Conservation (phyloP, 2,329 filamentous ascomycete genomes). For the Colletotrichum acutatum region DNA sequence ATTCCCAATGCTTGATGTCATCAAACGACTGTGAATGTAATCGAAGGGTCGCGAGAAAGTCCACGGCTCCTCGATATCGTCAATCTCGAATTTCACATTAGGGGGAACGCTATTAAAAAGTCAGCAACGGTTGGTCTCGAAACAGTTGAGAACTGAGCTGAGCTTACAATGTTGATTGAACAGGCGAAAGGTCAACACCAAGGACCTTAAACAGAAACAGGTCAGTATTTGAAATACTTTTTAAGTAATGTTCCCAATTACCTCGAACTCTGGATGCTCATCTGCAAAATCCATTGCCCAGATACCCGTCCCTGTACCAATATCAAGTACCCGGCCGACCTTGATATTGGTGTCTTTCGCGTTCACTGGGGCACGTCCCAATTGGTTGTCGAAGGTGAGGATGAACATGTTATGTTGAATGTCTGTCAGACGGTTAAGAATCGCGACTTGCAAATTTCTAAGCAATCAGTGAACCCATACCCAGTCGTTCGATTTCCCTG, state of each 20-base stretch:
- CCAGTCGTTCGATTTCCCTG: conserved; percentile 8
- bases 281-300: conserved; percentile 57
- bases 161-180: no score
- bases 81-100: conserved; percentile 59
- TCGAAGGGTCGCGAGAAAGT: conserved; percentile 50
- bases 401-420: conserved; percentile 48
- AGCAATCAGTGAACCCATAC: neutral
- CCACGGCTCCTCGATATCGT: conserved; percentile 54
- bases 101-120: conserved; percentile 50
- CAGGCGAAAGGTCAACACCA: conserved; percentile 52
- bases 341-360: conserved; percentile 36
- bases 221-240: no score
- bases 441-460: neutral
- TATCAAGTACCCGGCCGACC: conserved; percentile 51
- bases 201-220: conserved; percentile 39
- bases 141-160: no score
- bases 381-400: conserved; percentile 43
- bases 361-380: conserved; percentile 35
- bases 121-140: no score
- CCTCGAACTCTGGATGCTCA: conserved; percentile 43
- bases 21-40: conserved; percentile 51
- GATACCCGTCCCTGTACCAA: conserved; percentile 58
- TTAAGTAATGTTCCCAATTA: neutral
- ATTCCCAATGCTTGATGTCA: conserved; percentile 47
- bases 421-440: conserved; percentile 36